Evolutionary conservation across 2,329 filamentous ascomycete species (phyloP).

Genomic region (Xylaria sp.): DNA sequence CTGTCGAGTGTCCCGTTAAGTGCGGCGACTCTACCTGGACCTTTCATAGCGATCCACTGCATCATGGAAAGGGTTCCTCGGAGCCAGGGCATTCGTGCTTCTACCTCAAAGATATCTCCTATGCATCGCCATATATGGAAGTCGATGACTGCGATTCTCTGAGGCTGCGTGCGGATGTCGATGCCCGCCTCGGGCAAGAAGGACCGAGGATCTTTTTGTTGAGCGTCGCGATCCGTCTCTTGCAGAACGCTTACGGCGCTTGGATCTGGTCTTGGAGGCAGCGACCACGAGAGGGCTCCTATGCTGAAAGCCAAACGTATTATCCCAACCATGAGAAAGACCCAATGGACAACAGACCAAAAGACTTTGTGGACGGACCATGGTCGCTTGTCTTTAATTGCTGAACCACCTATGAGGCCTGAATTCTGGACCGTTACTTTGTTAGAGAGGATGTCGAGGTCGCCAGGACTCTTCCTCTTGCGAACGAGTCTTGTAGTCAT

Average conservation of each 20-base stretch:
- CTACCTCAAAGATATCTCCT: conserved; percentile 77
- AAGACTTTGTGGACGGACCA: conserved; percentile 62
- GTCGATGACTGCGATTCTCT: conserved; percentile 73
- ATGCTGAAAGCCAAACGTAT: conserved; percentile 73
- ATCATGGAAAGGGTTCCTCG: conserved; percentile 77
- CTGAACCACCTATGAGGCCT: conserved; percentile 11
- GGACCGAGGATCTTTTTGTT: conserved; percentile 40
- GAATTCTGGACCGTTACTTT: conserved; percentile 25
- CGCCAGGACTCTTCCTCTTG: conserved; percentile 41
- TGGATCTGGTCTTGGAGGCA: conserved; percentile 63
- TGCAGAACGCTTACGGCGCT: conserved; percentile 41
- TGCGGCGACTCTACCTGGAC: conserved; percentile 78
- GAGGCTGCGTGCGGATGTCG: conserved; percentile 33
- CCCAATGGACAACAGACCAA: conserved; percentile 66
- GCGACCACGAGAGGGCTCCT: conserved; percentile 73
- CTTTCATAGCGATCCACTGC: conserved; percentile 77
- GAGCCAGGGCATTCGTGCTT: conserved; percentile 90
- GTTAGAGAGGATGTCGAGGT: conserved; percentile 25
- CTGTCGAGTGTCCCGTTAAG: conserved; percentile 86
- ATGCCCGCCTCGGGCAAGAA: conserved; percentile 33
- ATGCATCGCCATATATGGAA: conserved; percentile 82
- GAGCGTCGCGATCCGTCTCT: conserved; percentile 41
- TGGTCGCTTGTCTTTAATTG: conserved; percentile 30
- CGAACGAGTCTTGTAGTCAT: conserved; percentile 67
- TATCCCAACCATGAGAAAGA: conserved; percentile 66